phyloP scores from a whole-genome alignment of 108 stramenopile genomes.

The Cyclotella baltica region DNA sequence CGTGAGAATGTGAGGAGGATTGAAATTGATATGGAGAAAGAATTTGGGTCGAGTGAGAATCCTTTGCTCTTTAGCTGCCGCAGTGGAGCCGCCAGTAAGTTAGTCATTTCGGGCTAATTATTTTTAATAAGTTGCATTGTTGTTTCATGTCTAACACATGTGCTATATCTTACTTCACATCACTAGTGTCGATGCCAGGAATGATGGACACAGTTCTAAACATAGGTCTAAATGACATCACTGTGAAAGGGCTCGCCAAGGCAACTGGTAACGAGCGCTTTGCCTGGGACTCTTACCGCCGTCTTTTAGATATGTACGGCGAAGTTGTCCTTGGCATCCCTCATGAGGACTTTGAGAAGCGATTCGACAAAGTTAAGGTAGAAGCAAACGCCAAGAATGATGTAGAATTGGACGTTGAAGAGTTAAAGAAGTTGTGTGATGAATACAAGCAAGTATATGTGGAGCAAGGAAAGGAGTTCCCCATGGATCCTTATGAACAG shows the following conservation, averaged over 20 bases:
- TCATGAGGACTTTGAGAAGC: conserved; percentile 82
- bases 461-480: conserved; percentile 58
- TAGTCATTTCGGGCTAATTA: neutral
- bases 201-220: conserved; percentile 88
- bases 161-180: neutral
- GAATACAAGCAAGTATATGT: conserved; percentile 73
- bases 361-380: conserved; percentile 59
- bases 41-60: conserved; percentile 67
- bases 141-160: neutral
- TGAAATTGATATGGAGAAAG: conserved; percentile 66
- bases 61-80: conserved; percentile 73
- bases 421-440: conserved; percentile 62
- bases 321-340: conserved; percentile 81
- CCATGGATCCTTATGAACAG: conserved; percentile 72
- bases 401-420: conserved; percentile 64
- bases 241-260: conserved; percentile 75
- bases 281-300: conserved; percentile 85
- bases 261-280: conserved; percentile 77
- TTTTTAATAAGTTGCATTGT: neutral
- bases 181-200: conserved; percentile 69
- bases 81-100: conserved; percentile 68
- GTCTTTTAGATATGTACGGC: conserved; percentile 89
- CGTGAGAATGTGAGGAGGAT: conserved; percentile 57
- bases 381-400: conserved; percentile 60
- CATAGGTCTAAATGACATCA: conserved; percentile 84